Conservation (phyloP, 176 grass and related monocot genomes). For the Elaeis guineensis region DNA sequence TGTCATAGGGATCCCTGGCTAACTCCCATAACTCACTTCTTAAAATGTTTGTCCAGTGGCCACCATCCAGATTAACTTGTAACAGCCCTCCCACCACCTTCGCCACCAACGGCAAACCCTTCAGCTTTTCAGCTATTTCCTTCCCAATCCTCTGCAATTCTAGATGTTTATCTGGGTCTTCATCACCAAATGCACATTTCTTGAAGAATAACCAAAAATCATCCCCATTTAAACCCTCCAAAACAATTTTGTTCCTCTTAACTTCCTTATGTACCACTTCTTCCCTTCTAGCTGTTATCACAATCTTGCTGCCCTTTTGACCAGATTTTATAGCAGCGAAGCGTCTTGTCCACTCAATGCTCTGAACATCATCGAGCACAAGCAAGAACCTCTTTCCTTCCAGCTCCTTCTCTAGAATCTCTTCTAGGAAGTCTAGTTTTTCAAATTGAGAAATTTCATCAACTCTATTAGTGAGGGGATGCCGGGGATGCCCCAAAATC, state of each 20-base stretch:
- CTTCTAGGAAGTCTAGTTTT: slow-evolving; percentile 23
- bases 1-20: not conserved
- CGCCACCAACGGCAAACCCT: slow-evolving; percentile 42
- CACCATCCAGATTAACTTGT: not conserved
- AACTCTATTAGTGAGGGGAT: not conserved
- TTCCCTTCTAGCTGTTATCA: slow-evolving; percentile 40
- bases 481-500: slow-evolving; percentile 19
- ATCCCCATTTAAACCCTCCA: slow-evolving; percentile 21
- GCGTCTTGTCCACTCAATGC: slow-evolving; percentile 28
- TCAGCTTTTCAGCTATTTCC: slow-evolving; percentile 26
- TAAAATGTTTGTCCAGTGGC: slow-evolving; percentile 26
- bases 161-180: not conserved
- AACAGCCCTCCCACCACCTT: slow-evolving; percentile 40
- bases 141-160: slow-evolving; percentile 26
- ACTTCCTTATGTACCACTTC: slow-evolving; percentile 3
- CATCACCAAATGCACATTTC: slow-evolving; percentile 31
- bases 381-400: slow-evolving; percentile 25
- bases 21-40: slow-evolving; percentile 28
- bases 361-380: slow-evolving; percentile 47
- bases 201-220: slow-evolving; percentile 32
- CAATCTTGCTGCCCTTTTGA: slow-evolving; percentile 22
- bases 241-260: slow-evolving; percentile 16
- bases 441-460: not conserved
- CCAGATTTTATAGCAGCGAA: slow-evolving; percentile 42
- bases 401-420: slow-evolving; percentile 22